Evolutionary conservation across 306 rosid species (phyloP).

Genomic region (Alnus glutinosa): DNA sequence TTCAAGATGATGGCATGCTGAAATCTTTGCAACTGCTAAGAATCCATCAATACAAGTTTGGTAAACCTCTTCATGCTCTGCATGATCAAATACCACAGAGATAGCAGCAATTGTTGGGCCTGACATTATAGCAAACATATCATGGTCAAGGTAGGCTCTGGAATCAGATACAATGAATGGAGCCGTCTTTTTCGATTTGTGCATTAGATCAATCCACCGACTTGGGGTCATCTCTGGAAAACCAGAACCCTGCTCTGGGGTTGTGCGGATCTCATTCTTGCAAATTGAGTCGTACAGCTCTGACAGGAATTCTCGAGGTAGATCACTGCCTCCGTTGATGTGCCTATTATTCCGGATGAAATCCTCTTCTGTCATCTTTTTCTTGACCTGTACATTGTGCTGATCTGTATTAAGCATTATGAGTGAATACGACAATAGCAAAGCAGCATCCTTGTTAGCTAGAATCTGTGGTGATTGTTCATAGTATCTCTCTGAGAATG

Average conservation of each 20-base stretch:
- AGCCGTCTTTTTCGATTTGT: constrained; percentile 79
- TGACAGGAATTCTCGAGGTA: constrained; percentile 82
- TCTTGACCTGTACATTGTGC: constrained; percentile 95
- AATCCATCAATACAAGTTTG: constrained; percentile 97
- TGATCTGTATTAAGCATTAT: constrained; percentile 96
- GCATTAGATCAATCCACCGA: constrained; percentile 94
- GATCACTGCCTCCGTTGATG: constrained; percentile 91
- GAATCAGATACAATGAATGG: constrained; percentile 89
- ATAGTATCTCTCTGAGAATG: constrained; percentile 97
- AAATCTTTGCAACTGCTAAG: constrained; percentile 90
- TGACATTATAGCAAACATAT: constrained; percentile 96
- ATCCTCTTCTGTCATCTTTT: constrained; percentile 98
- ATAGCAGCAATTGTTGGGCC: constrained; percentile 99
- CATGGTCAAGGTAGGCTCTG: constrained; percentile 86
- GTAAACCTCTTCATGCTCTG: constrained; percentile 90
- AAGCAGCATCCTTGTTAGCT: constrained; percentile 97
- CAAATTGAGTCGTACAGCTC: constrained; percentile 91
- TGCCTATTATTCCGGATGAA: constrained; percentile 87
- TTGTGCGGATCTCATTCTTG: constrained; percentile 94
- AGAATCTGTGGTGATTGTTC: constrained; percentile 90
- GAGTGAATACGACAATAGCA: constrained; percentile 81
- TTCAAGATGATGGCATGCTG: constrained; percentile 98
- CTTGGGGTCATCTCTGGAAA: constrained; percentile 98
- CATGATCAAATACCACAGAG: constrained; percentile 97
- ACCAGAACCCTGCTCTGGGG: constrained; percentile 89